Evolutionary conservation across 495 filamentous ascomycete genomes (phyloP), one percentile per base, ranked within the genome.

Genomic region (Filosporella fistucella): DNA sequence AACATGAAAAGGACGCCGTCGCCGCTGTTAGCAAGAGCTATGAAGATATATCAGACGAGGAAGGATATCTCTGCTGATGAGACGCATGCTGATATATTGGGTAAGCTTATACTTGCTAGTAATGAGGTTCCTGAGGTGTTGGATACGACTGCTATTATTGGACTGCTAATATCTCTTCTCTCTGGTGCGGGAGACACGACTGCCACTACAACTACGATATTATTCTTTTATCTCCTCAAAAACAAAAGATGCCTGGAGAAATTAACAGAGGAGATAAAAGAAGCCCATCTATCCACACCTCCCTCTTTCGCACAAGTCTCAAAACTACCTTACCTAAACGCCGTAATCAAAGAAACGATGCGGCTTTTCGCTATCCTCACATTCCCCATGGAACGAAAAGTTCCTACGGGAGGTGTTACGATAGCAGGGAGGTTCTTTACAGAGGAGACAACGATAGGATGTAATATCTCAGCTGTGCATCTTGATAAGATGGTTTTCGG

Each of bases 321-420:
- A 14, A 52, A 52, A 16, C 22, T 54, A 12, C 28, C 30, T 2
- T 49, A 39, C 23, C 38, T 54, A 11, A 28, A 36, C 10, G 44
- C 51, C 12, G 32, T 46, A 13, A 48, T 49, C 23, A 54, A 49
- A 26, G 51, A 54, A 37, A 26, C 45, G 2, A 34, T 54, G 38
- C 44, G 51, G 18, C 8, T 48, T 9, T 39, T 42, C 22, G 33
- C 40, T 20, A 37, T 37, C 18, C 17, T 26, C 6, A 41, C n/a
- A 11, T 28, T 18, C 32, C 45, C 45, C 10, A 41, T 46, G 34
- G 45, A 49, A 38, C 51, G 51, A 29, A 26, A 29, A 10, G 45
- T 49, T 3, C 42, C 49, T n/a, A 10, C 33, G 10, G 38, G 29
- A 16, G 51, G 45, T 26, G 34, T 24, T 18, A 23, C 16, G 0